Evolutionary conservation across 345 rosid genomes (phyloP), one percentile per base, ranked within the genome.

Genomic region (Jatropha curcas): DNA sequence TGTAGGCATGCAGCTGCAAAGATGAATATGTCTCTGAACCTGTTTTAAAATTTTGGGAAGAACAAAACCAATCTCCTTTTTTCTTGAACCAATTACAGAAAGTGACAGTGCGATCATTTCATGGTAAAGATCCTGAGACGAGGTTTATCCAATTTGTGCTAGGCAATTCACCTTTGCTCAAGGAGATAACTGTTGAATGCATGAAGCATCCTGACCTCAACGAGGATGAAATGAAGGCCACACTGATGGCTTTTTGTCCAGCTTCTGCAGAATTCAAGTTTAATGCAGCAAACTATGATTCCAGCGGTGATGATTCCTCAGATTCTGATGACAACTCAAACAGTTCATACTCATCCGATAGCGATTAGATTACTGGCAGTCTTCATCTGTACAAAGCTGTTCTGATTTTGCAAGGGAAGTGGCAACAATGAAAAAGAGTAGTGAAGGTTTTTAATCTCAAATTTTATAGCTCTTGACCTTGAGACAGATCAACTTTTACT

Each of bases 21-120:
- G 46, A n/a, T 48, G 43, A 31, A 50, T 37, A 34, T 7, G 24
- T 16, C 3, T n/a, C 58, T 19, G 70, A 66, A 66, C 41, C 58
- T 28, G 20, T 66, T 10, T 5, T 34, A 48, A 48, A 48, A 30
- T 66, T 66, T 66, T 66, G 58, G 70, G 70, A 66, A 45, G 55
- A 30, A 7, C 57, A 50, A 50, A 66, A 28, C 8, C 25, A 17
- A 46, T 1, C 41, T 66, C 17, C 70, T 30, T 28, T 65, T 7
- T 30, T 4, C 25, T 50, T 48, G 33, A 66, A 66, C 2, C 56
- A 50, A 31, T 66, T 66, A 12, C 27, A 50, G 70, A 66, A 48
- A 51, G 70, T 51, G 56, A 66, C 43, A 17, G 70, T 66, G 41
- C 17, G 70, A 51, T 66, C 70, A 19, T 66, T 50, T 43, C 58